Evolutionary conservation across 2,329 filamentous ascomycete genomes (phyloP).

Genomic region (Xylaria sp.): DNA sequence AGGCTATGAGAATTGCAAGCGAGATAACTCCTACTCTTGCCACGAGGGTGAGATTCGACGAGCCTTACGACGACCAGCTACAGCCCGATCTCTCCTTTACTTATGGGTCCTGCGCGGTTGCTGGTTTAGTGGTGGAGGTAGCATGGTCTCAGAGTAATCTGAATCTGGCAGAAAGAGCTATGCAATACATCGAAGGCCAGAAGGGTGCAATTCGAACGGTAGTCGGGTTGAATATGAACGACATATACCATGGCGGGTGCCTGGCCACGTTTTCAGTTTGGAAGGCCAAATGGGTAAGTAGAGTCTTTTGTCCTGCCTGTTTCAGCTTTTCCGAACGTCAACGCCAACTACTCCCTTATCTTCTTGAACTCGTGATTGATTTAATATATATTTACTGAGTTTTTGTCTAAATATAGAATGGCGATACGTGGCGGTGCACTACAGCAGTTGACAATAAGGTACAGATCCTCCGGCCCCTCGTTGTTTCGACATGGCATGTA

Average conservation of each 20-base stretch:
- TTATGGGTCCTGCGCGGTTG: neutral
- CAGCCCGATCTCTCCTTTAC: slow-evolving; percentile 13
- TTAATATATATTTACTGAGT: no score
- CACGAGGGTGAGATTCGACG: neutral
- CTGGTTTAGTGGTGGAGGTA: slow-evolving; percentile 10
- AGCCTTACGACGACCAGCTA: neutral
- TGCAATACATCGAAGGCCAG: neutral
- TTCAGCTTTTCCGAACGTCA: no score
- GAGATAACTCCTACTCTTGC: neutral
- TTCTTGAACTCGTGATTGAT: no score
- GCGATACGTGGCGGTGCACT: neutral
- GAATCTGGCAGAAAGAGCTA: neutral
- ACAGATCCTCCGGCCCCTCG: no score
- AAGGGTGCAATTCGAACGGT: slow-evolving; percentile 5
- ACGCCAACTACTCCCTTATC: no score
- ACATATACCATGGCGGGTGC: slow-evolving; percentile 4
- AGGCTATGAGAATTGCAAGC: neutral
- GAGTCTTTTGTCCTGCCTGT: no score
- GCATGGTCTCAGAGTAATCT: slow-evolving; percentile 11
- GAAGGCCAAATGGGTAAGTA: slow-evolving; percentile 6
- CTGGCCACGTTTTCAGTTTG: slow-evolving; percentile 8
- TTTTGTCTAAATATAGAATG: no score
- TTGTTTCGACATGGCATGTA: neutral
- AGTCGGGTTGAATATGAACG: slow-evolving; percentile 11
- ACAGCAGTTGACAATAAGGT: neutral